These are phyloP conservation scores for Linum usitatissimum DNA, from an alignment of 345 rosid species.

Conservation along the genomic window DNA sequence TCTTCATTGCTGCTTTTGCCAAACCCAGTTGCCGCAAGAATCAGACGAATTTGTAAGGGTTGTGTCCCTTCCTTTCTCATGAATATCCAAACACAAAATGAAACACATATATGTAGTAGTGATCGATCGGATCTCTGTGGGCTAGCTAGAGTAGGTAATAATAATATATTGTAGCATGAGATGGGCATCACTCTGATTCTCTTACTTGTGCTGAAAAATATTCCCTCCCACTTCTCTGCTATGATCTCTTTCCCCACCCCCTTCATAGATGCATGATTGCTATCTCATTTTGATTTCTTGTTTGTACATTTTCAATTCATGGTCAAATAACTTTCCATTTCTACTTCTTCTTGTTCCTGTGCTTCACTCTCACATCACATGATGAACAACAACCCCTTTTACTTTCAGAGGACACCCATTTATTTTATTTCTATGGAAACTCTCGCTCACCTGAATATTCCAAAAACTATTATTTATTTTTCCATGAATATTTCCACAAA, in stretches of 20 bases:
- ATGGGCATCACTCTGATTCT: background rate
- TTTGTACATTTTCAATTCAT: background rate
- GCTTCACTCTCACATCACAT: conserved; percentile 20
- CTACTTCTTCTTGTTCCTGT: conserved; percentile 7
- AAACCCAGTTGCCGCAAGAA: background rate
- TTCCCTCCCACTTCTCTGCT: background rate
- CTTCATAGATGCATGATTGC: conserved; percentile 5
- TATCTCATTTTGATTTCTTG: conserved; percentile 5
- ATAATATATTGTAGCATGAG: background rate
- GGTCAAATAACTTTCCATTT: conserved; percentile 22
- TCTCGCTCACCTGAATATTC: too few species aligned
- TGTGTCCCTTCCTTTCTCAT: background rate
- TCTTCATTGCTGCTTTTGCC: background rate
- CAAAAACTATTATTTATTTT: too few species aligned
- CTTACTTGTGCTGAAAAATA: background rate
- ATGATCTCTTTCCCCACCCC: background rate
- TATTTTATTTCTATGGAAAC: conserved; percentile 7
- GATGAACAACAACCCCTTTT: background rate
- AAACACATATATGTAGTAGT: too few species aligned
- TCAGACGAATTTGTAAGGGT: background rate
- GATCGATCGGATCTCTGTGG: too few species aligned
- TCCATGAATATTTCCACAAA: too few species aligned
- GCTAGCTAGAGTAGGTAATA: too few species aligned
- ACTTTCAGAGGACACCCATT: background rate
- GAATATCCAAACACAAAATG: too few species aligned